phyloP scores from a whole-genome alignment of 2,329 filamentous ascomycete species.

The Dactylellina cionopaga region DNA sequence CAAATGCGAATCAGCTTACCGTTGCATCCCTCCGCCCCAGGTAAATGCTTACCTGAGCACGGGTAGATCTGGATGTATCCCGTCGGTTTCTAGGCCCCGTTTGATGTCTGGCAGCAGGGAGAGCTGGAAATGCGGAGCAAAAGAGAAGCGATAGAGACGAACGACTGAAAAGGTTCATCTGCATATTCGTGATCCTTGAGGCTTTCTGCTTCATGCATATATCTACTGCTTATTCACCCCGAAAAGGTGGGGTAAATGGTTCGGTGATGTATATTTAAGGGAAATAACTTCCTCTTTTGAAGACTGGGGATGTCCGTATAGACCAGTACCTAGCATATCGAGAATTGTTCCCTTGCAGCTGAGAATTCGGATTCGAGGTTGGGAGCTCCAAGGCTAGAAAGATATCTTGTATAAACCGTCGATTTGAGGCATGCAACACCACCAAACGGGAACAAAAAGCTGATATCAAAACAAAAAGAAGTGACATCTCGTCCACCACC shows the following conservation, averaged over 20 bases:
- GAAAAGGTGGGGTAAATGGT: not conserved
- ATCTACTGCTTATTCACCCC: not conserved
- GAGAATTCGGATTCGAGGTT: not conserved
- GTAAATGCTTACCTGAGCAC: slow-evolving; percentile 42
- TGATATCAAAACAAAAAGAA: slow-evolving; percentile 51
- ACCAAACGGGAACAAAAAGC: slow-evolving; percentile 5
- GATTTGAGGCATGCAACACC: slow-evolving; percentile 14
- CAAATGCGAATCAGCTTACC: slow-evolving; percentile 50
- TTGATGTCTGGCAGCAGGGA: slow-evolving; percentile 34
- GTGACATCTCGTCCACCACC: slow-evolving; percentile 27
- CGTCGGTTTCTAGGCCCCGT: slow-evolving; percentile 32
- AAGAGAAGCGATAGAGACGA: not conserved
- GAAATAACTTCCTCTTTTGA: slow-evolving; percentile 40
- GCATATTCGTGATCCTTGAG: slow-evolving; percentile 35
- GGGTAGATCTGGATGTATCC: slow-evolving; percentile 39
- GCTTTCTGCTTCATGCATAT: too few species aligned
- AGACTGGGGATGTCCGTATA: not conserved
- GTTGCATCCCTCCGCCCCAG: slow-evolving; percentile 51
- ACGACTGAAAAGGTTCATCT: too few species aligned
- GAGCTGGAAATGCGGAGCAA: slow-evolving; percentile 1
- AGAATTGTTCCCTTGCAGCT: slow-evolving; percentile 3
- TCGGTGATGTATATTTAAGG: slow-evolving; percentile 39
- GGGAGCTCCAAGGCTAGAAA: slow-evolving; percentile 18
- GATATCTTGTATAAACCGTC: slow-evolving; percentile 13
- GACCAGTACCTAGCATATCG: not conserved